A percentile compares a stretch with the other conserved stretches of the same genome.
These are phyloP conservation scores for Colletotrichum graminicola DNA, from an alignment of 2,329 filamentous ascomycete species.

Conservation along the genomic window DNA sequence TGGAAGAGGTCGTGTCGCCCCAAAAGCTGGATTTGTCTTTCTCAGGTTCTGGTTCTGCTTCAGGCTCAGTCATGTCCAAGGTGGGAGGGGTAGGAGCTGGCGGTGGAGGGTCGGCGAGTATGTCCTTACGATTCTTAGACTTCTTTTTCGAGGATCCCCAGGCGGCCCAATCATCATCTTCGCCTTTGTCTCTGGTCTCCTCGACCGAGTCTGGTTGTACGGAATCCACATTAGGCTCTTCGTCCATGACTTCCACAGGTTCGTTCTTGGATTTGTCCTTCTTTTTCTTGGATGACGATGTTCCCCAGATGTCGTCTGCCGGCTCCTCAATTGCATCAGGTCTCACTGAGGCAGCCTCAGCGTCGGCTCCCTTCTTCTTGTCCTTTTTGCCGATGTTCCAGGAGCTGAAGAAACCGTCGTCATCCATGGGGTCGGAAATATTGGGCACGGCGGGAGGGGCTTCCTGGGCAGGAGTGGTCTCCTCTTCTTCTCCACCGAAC, in stretches of 20 bases:
- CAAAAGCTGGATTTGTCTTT: constrained; percentile 47
- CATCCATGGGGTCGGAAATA: constrained; percentile 50
- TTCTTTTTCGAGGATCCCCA: constrained; percentile 60
- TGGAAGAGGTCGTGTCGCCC: constrained; percentile 52
- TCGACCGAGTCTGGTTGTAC: constrained; percentile 61
- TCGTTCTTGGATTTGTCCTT: constrained; percentile 65
- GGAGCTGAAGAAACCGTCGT: constrained; percentile 67
- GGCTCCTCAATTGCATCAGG: constrained; percentile 59
- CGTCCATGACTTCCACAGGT: constrained; percentile 60
- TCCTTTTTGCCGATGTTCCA: constrained; percentile 68
- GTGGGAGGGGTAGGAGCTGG: constrained; percentile 62
- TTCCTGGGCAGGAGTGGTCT: constrained; percentile 45
- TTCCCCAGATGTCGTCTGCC: constrained; percentile 56
- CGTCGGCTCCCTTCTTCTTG: constrained; percentile 47
- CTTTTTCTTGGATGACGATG: constrained; percentile 58
- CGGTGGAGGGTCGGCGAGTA: constrained; percentile 58
- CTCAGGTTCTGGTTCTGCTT: constrained; percentile 53
- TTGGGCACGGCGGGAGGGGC: constrained; percentile 48
- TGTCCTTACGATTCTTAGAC: constrained; percentile 54
- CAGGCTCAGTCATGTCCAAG: constrained; percentile 59
- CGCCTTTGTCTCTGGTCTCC: constrained; percentile 58
- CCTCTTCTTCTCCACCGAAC: constrained; percentile 47
- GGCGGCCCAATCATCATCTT: constrained; percentile 57
- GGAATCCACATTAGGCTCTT: constrained; percentile 58
- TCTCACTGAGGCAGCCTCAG: constrained; percentile 45